Evolutionary conservation across 495 filamentous ascomycete species (phyloP), one percentile per base, ranked within the genome.

Genomic region (Lasiosphaeria miniovina): DNA sequence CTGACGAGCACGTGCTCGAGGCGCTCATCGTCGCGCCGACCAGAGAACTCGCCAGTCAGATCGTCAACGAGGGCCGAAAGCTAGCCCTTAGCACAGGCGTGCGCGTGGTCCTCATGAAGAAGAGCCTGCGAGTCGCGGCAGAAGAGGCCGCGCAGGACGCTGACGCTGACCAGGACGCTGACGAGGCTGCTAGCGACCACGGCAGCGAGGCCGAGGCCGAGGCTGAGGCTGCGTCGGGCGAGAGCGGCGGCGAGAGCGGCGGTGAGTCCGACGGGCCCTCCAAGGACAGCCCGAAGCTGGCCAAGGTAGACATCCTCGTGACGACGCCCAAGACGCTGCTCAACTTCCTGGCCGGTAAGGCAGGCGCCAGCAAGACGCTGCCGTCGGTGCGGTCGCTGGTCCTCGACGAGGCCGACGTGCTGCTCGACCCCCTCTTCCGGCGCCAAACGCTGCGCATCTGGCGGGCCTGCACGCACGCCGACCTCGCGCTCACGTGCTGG

Each of bases 381-480:
- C 84, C 88, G 3, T 75, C 82, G 2, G 84, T 96, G 15, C 78
- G 80, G 15, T 82, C 84, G 53, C 75, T 98, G 41, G 82, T 98
- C 24, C 76, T 98, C 6, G 94, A 98, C 64, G 94, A 98, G 77
- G 94, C 92, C 8, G 94, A 98, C 73, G 90, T 97, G 24, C 86
- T 98, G 11, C 82, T 98, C 12, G 94, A 99, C 61, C 86, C 89
- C 11, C 77, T 96, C 11, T 98, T 98, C 76, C 83, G 89, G 36
- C 87, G 93, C 33, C 95, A 98, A 67, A 98, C 92, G 0, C 76
- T 96, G 31, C 82, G 81, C 36, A 90, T 97, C 65, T 98, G 93
- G 94, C 79, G 82, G 24, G 80, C 88, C 15, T 92, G 90, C 72
- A 82, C 79, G 7, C 82, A 86, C 61, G 77, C 84, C 3, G 71